Evolutionary conservation across 495 filamentous ascomycete species (phyloP), one percentile per base, ranked within the genome.

Genomic region (Friedmanniomyces endolithicus): DNA sequence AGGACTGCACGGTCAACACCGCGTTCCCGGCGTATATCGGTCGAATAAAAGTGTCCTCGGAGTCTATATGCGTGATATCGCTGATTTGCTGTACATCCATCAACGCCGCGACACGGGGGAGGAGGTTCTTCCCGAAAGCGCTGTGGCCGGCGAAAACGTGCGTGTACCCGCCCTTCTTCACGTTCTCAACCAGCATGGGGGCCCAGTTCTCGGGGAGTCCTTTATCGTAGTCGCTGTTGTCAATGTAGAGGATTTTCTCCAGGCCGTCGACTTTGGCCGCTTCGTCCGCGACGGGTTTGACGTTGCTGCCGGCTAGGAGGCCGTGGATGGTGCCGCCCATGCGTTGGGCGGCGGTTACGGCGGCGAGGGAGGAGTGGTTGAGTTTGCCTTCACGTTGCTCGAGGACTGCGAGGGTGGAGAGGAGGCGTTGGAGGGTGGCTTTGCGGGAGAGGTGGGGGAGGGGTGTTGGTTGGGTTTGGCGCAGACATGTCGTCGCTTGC

Each of bases 1-100:
- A 78, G 7, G 88, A 94, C 68, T 97, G 86, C 29, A 96, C 88
- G n/a, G 94, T 98, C 14, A 94, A 81, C 63, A 98, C 92, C 48
- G 88, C 94, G 67, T 98, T 98, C 40, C 92, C 92, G 50, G 92
- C 92, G 65, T 98, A 98, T 65, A 98, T 95, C 41, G 94, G 90
- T 31, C 92, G 87, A 40, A 96, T 86, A 66, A 97, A 98, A 80
- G 80, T 97, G 68, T 94, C 88, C 65, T 95, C 88, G 70, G 82
- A 80, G 70, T 95, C 78, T 59, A 97, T 86, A 1, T 70, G 75
- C 1, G 81, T 96, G 55, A 97, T 85, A 67, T 98, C 92, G 11
- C 88, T 94, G 50, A 98, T 78, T 65, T 94, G 89, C 69, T 95
- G 90, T 24, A 83, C 80, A 65, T 98, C 92, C 37, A 98, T 75